These are phyloP conservation scores for Saccharata proteae DNA, from an alignment of 2,329 filamentous ascomycete genomes.

Conservation along the genomic window DNA sequence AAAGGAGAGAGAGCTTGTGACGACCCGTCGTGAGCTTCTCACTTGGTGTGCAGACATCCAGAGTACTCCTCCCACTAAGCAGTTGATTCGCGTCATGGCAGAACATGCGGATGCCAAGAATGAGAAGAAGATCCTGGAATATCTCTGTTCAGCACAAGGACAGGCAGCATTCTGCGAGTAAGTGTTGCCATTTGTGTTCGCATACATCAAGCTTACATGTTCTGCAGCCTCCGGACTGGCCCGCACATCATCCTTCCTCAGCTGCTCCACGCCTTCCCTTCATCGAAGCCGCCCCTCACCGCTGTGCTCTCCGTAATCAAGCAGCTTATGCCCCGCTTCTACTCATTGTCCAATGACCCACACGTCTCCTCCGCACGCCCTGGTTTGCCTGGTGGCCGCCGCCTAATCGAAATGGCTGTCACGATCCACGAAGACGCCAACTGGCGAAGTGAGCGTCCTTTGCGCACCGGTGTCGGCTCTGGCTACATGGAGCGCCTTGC, in stretches of 20 bases:
- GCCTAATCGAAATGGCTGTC: constrained; percentile 90
- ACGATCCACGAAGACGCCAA: constrained; percentile 80
- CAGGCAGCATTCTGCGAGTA: constrained; percentile 80
- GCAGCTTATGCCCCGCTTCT: constrained; percentile 94
- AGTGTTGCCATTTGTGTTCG: neutral
- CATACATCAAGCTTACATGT: neutral
- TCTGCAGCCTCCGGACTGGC: constrained; percentile 56
- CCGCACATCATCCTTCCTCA: constrained; percentile 75
- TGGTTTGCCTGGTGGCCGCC: constrained; percentile 54
- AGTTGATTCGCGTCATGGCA: constrained; percentile 69
- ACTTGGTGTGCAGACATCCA: constrained; percentile 95
- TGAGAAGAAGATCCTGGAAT: constrained; percentile 81
- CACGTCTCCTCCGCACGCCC: constrained; percentile 62
- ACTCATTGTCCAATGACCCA: constrained; percentile 93
- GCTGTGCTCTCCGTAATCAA: constrained; percentile 67
- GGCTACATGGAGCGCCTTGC: constrained; percentile 89
- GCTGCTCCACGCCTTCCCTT: constrained; percentile 83
- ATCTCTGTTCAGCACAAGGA: constrained; percentile 78
- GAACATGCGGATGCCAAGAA: constrained; percentile 69
- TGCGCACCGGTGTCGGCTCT: constrained; percentile 74
- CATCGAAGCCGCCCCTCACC: constrained; percentile 75
- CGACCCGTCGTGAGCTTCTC: constrained; percentile 80
- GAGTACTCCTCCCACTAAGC: constrained; percentile 83
- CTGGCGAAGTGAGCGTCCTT: constrained; percentile 50
- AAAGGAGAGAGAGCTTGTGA: constrained; percentile 68